A percentile compares a stretch with the other conserved stretches of the same genome.
Conservation (phyloP, 2,329 filamentous ascomycete genomes). For the Apiospora aurea region DNA sequence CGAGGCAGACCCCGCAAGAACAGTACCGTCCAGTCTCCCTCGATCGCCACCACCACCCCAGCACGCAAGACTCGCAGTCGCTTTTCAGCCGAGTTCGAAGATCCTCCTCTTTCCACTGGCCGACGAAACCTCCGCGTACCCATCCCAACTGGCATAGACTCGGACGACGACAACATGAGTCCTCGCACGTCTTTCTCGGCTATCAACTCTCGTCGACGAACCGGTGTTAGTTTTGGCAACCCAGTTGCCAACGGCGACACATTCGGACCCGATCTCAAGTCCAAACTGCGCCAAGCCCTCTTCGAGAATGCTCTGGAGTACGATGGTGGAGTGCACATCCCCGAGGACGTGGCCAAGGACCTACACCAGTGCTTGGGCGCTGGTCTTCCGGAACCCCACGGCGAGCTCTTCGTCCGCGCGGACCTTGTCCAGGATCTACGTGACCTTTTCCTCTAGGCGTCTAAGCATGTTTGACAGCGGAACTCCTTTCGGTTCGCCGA, state of each 20-base stretch:
- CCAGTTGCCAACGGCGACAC: not conserved
- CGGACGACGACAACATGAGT: not conserved
- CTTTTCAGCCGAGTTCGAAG: no score
- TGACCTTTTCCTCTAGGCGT: not conserved
- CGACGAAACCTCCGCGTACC: not conserved
- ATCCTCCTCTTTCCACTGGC: not conserved
- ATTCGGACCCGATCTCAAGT: not conserved
- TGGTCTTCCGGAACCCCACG: slow-evolving; percentile 10
- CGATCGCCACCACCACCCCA: not conserved
- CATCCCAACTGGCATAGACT: not conserved
- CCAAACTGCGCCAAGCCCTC: slow-evolving; percentile 8
- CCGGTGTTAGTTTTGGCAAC: not conserved
- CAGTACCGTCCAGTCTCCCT: not conserved
- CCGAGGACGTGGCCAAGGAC: not conserved
- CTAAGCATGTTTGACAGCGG: not conserved
- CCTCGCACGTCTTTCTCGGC: not conserved
- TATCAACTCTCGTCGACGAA: not conserved
- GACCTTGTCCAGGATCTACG: not conserved
- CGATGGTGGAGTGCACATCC: not conserved
- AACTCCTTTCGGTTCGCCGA: not conserved
- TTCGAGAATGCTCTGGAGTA: not conserved
- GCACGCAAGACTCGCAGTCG: not conserved
- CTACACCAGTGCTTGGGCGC: not conserved
- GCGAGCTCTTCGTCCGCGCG: not conserved
- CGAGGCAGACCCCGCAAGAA: not conserved